Conservation (phyloP, 371 early-diverging fungal species). For the Conidiobolus incongruus region DNA sequence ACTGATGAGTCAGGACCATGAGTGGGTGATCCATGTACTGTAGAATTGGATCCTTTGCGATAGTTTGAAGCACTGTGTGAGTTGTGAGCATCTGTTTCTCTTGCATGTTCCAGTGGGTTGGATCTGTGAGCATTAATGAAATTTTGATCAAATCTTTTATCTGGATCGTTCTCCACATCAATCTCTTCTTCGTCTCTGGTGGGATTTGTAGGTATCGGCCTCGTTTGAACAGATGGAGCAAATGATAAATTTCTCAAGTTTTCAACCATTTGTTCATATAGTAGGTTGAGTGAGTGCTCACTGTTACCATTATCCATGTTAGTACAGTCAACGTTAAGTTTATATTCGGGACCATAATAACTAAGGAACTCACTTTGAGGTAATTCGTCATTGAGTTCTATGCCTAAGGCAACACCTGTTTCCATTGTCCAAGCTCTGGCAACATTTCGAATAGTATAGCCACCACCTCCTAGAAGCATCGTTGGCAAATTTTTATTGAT, state of each 20-base stretch:
- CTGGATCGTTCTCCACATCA: too few species aligned
- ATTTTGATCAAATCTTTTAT: too few species aligned
- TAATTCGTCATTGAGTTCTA: slow-evolving; percentile 35
- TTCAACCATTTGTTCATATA: slow-evolving; percentile 66
- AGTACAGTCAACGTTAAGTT: slow-evolving; percentile 75
- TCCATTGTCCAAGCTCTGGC: slow-evolving; percentile 97
- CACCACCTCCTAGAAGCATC: slow-evolving; percentile 96
- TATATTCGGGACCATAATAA: slow-evolving; percentile 86
- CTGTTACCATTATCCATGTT: slow-evolving; percentile 95
- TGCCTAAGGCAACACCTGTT: slow-evolving; percentile 79
- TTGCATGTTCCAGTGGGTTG: too few species aligned
- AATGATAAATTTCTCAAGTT: slow-evolving; percentile 65
- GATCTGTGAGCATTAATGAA: too few species aligned
- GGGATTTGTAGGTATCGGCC: slow-evolving; percentile 20
- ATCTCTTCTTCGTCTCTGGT: slow-evolving; percentile 19
- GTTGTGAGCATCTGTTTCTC: too few species aligned
- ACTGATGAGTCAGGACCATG: too few species aligned
- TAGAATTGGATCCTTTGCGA: too few species aligned
- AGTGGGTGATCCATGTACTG: too few species aligned
- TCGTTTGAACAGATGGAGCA: slow-evolving; percentile 93
- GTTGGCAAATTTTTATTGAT: slow-evolving; percentile 82
- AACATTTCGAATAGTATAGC: slow-evolving; percentile 97
- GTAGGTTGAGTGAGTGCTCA: slow-evolving; percentile 75
- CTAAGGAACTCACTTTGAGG: slow-evolving; percentile 91
- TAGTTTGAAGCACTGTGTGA: too few species aligned